These are phyloP conservation scores for Corymbia calophylla DNA, from an alignment of 441 rosid species.

Conservation along the genomic window DNA sequence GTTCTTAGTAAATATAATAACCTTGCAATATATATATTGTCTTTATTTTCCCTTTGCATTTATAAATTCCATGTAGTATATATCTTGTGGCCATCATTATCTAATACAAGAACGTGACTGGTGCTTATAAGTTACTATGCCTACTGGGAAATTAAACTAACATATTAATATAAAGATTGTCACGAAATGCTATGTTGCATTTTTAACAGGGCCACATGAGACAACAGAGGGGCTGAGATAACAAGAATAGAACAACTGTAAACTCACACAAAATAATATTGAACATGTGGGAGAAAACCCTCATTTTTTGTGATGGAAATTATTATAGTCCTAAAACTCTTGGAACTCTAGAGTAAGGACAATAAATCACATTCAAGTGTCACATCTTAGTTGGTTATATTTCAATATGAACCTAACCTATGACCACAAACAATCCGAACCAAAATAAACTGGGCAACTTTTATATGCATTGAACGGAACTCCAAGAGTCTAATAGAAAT, in stretches of 20 bases:
- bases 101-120: neutral
- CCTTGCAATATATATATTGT: no score
- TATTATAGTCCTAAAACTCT: neutral
- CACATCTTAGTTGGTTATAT: neutral
- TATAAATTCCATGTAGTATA: neutral
- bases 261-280: neutral
- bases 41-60: neutral
- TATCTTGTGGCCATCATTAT: neutral
- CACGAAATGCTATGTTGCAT: neutral
- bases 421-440: neutral
- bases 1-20: neutral
- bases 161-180: neutral
- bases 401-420: neutral
- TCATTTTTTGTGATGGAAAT: neutral
- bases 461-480: fast-evolving
- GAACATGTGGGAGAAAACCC: neutral
- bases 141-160: neutral
- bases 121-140: neutral
- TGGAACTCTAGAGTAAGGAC: neutral
- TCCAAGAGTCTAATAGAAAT: neutral
- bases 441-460: neutral
- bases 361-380: neutral
- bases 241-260: neutral
- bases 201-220: neutral
- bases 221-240: fast-evolving